phyloP scores from a whole-genome alignment of 352 stramenopile genomes.

The Globisporangium parvum region DNA sequence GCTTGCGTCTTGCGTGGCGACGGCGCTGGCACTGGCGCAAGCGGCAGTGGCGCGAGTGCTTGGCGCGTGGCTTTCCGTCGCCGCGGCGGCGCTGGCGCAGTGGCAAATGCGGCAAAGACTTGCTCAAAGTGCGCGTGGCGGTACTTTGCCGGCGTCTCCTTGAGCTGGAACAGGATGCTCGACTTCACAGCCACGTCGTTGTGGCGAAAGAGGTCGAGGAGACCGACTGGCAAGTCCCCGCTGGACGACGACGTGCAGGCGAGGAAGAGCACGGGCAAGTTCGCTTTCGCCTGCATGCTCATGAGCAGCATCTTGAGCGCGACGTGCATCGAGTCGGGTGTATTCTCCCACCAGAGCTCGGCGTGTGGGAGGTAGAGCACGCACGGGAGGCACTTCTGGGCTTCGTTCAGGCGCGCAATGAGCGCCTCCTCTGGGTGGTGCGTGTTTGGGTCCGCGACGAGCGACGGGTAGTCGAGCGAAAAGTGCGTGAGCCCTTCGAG shows the following conservation, averaged over 20 bases:
- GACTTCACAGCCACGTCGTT: conserved; percentile 34
- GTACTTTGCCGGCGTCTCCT: conserved; percentile 18
- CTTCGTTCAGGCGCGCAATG: conserved; percentile 60
- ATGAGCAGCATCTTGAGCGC: conserved; percentile 80
- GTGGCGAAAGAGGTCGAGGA: conserved; percentile 56
- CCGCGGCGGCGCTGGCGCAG: conserved; percentile 24
- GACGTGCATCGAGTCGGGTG: conserved; percentile 62
- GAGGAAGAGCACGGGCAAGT: conserved; percentile 75
- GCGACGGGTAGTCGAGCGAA: conserved; percentile 72
- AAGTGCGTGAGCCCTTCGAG: conserved; percentile 76
- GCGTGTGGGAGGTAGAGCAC: conserved; percentile 75
- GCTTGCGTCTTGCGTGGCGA: conserved; percentile 21
- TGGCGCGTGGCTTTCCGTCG: conserved; percentile 15
- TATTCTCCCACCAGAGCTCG: conserved; percentile 74
- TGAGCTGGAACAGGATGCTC: conserved; percentile 40
- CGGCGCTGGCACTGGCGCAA: conserved; percentile 32
- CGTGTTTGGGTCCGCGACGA: conserved; percentile 63
- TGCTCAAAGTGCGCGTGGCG: conserved; percentile 57
- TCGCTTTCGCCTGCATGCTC: conserved; percentile 58
- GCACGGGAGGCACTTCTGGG: conserved; percentile 70
- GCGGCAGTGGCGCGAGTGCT: conserved; percentile 42
- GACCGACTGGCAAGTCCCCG: conserved; percentile 32
- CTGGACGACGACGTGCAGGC: conserved; percentile 46
- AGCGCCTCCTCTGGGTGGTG: conserved; percentile 74
- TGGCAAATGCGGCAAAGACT: conserved; percentile 48